These are phyloP conservation scores for Domatiomyces catenatus DNA, from an alignment of 2,329 filamentous ascomycete species.

Conservation along the genomic window DNA sequence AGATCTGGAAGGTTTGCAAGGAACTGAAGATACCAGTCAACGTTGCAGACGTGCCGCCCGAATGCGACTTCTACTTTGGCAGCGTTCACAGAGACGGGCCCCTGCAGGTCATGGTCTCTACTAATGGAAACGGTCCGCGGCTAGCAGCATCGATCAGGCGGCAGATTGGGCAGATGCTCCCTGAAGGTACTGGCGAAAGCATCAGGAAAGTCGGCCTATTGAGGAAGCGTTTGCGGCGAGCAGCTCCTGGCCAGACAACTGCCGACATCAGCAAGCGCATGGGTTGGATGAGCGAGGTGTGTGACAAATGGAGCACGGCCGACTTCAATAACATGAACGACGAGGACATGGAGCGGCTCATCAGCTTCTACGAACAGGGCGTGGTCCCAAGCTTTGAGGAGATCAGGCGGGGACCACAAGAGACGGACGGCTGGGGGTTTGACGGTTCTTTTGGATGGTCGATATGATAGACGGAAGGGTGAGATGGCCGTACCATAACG, in stretches of 20 bases:
- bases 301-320: constrained; percentile 70
- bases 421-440: constrained; percentile 15
- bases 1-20: constrained; percentile 89
- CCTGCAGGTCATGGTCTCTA: constrained; percentile 95
- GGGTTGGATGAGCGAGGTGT: constrained; percentile 75
- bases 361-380: constrained; percentile 50
- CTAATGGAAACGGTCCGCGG: constrained; percentile 88
- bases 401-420: constrained; percentile 18
- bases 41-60: constrained; percentile 88
- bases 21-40: constrained; percentile 72
- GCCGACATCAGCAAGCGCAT: constrained; percentile 20
- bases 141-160: constrained; percentile 73
- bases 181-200: constrained; percentile 65
- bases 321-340: constrained; percentile 72
- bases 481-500: not conserved
- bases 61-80: constrained; percentile 98
- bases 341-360: constrained; percentile 67
- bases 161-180: constrained; percentile 63
- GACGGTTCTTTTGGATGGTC: constrained; percentile 17
- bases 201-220: constrained; percentile 72
- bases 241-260: constrained; percentile 44
- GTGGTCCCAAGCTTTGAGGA: constrained; percentile 25
- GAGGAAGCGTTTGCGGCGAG: constrained; percentile 59
- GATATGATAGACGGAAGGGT: too few relatives aligned
- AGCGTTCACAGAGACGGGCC: constrained; percentile 90